These are phyloP conservation scores for Eragrostis curvula DNA, from an alignment of 176 grass and related monocot species.

Conservation along the genomic window DNA sequence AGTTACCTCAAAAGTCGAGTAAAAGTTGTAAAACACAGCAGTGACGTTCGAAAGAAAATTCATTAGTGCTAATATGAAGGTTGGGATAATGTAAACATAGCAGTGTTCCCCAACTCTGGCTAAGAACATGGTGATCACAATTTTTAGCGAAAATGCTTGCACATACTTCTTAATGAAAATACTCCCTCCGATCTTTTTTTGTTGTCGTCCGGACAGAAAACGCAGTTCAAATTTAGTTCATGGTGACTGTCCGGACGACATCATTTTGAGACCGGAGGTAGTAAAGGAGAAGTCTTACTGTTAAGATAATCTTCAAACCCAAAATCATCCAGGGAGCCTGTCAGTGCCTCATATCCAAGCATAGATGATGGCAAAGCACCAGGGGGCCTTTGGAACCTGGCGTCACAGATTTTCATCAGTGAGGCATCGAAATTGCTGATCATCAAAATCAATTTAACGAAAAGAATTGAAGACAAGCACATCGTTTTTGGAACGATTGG, in stretches of 20 bases:
- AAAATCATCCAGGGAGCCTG: constrained; percentile 94
- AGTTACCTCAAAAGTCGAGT: neutral
- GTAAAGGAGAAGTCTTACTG: constrained; percentile 53
- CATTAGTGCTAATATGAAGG: neutral
- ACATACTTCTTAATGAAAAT: too few species aligned
- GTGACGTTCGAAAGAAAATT: neutral
- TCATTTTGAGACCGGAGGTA: too few species aligned
- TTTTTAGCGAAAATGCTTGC: neutral
- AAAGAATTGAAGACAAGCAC: neutral
- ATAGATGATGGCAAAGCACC: constrained; percentile 82
- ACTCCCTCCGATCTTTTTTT: too few species aligned
- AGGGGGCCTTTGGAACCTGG: constrained; percentile 92
- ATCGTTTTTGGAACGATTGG: neutral
- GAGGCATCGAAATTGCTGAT: neutral
- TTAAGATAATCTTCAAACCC: constrained; percentile 98
- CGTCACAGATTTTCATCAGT: constrained; percentile 5
- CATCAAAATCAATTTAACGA: neutral
- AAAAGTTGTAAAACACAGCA: neutral
- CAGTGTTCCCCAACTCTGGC: neutral
- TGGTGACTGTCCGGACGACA: too few species aligned
- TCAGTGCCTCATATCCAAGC: constrained; percentile 89
- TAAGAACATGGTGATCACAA: neutral
- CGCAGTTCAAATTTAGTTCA: too few species aligned
- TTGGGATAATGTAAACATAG: neutral
- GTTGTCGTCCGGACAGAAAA: too few species aligned